Evolutionary conservation across 257 asterid genomes (phyloP), one percentile per base, ranked within the genome.

Genomic region (Capsicum baccatum): DNA sequence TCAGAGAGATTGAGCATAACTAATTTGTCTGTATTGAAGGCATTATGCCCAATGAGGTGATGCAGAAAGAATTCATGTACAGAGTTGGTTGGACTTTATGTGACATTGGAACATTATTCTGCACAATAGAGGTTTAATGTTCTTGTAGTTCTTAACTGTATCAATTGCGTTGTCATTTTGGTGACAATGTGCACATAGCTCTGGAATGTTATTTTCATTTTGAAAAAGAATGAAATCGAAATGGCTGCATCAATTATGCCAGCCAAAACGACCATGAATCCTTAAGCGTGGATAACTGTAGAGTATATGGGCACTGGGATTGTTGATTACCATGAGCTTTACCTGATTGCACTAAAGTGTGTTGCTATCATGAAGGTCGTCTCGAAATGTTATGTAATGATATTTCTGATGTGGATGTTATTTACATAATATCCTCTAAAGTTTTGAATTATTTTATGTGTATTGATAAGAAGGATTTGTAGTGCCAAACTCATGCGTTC

Each of bases 1-100:
- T 26, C 1, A 1, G 33, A 26, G 33, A 26, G 33, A 26, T 26
- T 26, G 33, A 26, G 33, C 33, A 26, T 26, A 26, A 26, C 33
- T 26, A 26, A 26, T 26, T 26, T 26, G 33, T 26, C 33, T 26
- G 33, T 26, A 26, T 26, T 26, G 33, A 26, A 26, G 33, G 33
- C 33, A 26, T 26, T 26, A 26, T 26, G 33, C 33, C 33, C 33
- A 26, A 26, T 26, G 33, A 26, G 33, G 33, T 26, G 33, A 26
- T 26, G 33, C 33, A 68, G 13, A 15, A 68, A 68, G 13, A 37
- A 52, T 37, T 68, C 13, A 13, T 37, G 21, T 52, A 68, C 26
- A 68, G 52, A 68, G 21, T 68, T 37, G 26, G 76, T 37, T 68
- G 76, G 76, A 37, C 13, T 68, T 68, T 68, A 68, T 68, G 76